Conservation (phyloP, 2,329 filamentous ascomycete genomes). For the Cephalotrichum gorgonifer region DNA sequence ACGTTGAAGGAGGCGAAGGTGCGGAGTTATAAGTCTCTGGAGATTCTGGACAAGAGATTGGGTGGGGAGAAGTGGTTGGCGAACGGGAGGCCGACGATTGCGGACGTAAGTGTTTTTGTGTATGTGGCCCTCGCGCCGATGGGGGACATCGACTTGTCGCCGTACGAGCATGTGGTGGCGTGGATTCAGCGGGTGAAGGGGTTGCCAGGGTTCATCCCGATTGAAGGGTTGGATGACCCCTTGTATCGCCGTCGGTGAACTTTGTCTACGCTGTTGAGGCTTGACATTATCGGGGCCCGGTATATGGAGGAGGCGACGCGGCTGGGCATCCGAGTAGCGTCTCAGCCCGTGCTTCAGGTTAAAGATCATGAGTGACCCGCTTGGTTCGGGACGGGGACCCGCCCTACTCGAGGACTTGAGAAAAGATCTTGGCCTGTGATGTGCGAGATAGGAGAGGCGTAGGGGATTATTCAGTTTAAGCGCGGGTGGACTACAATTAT, state of each 20-base stretch:
- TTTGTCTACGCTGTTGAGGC: no score
- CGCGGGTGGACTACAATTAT: no score
- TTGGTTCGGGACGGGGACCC: no score
- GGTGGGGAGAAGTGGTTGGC: background rate
- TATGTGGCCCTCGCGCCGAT: constrained; percentile 2
- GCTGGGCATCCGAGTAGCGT: no score
- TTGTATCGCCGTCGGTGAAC: constrained; percentile 1
- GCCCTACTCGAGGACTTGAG: no score
- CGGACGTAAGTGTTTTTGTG: constrained; percentile 1
- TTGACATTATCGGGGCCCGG: no score
- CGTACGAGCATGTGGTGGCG: background rate
- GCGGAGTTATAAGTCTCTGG: background rate
- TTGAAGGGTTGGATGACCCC: background rate
- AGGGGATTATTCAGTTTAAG: no score
- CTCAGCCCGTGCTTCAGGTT: no score
- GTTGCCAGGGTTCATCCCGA: background rate
- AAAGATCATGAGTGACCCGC: no score
- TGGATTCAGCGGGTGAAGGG: background rate
- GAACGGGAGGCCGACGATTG: background rate
- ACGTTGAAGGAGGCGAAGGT: constrained; percentile 1
- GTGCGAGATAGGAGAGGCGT: no score
- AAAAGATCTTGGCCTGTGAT: no score
- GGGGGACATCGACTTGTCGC: background rate
- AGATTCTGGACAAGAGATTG: background rate
- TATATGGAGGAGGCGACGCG: no score